Base-by-base conservation (phyloP, 495 filamentous ascomycete genomes). In the Cryomyces antarcticus region DNA sequence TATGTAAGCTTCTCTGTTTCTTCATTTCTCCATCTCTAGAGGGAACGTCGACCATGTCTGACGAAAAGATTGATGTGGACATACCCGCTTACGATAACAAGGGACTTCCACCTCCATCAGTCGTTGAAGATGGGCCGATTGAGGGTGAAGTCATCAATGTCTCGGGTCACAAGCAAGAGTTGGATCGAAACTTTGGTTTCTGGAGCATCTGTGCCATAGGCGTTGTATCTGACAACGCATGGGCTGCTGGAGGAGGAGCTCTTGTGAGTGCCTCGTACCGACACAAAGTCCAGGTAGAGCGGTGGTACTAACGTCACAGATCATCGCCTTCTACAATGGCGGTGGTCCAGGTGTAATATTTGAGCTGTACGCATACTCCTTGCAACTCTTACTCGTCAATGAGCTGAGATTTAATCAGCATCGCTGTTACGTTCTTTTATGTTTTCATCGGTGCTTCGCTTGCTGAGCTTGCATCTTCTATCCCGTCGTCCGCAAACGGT, bases 401-500 rank as follows among this genome's bases (percentile, higher is more conserved):
- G 57, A 60, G 65, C 51, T 30, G 51, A 38, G 12, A 35, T 29
- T 4, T 9, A 27, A 13, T 43, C 31, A 44, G 37, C n/a, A 70
- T 61, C 65, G 74, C 51, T 60, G 67, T 33, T 54, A 70, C 38
- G 52, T 62, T 75, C 27, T 77, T 76, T 45, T 62, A 62, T 43
- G 48, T 50, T 41, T 37, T 53, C 17, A 56, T 62, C 29, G 58
- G 51, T 1, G 65, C 70, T 1, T 77, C 69, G 3, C 68, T 80
- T 31, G 71, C 75, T 9, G 71, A 88, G 60, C 65, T 87, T 39
- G 75, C 82, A 10, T 85, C 80, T 1, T 70, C 78, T 0, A 79
- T 88, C 49, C 82, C 82, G 1, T 83, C 79, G 0, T 73, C 79
- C 6, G 79, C 75, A 10, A 78, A 79, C 36, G 79, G 39, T 41